Evolutionary conservation across 345 rosid genomes (phyloP).

Genomic region (Arabis alpina): DNA sequence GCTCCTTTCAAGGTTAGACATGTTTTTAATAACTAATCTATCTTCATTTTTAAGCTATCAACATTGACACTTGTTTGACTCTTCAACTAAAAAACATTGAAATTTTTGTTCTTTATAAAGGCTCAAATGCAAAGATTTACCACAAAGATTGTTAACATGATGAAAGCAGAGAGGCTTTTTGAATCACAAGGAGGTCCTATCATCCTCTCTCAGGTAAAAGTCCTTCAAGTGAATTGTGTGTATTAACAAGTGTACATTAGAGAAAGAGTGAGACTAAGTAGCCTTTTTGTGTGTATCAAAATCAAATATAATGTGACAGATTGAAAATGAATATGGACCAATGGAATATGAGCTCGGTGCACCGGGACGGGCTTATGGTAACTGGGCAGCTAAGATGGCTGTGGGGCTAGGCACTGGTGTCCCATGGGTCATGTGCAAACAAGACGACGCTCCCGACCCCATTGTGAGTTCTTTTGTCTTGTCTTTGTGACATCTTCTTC

Average conservation of each 20-base stretch:
- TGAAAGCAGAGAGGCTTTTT: constrained; percentile 88
- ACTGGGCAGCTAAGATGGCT: constrained; percentile 99
- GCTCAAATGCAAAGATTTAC: constrained; percentile 91
- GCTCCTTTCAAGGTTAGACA: constrained; percentile 86
- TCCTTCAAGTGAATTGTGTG: constrained; percentile 1
- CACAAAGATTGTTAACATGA: constrained; percentile 87
- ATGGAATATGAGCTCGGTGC: constrained; percentile 81
- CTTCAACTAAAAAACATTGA: not conserved
- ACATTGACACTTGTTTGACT: constrained; percentile 36
- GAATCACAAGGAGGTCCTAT: constrained; percentile 98
- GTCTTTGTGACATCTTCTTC: constrained; percentile 46
- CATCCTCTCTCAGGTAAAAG: constrained; percentile 87
- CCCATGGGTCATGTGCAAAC: constrained; percentile 99
- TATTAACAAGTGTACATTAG: not conserved
- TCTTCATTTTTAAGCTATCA: constrained; percentile 38
- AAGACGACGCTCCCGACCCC: constrained; percentile 99
- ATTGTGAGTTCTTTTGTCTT: constrained; percentile 61
- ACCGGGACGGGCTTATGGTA: constrained; percentile 67
- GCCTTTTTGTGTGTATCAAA: constrained; percentile 14
- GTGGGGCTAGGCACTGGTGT: constrained; percentile 94
- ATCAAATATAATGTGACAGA: constrained; percentile 49
- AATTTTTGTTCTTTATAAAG: constrained; percentile 45
- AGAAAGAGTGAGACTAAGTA: constrained; percentile 29
- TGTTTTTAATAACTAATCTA: constrained; percentile 24
- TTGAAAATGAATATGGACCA: constrained; percentile 99